Percentiles rank a stretch among this genome's conserved stretches.
Evolutionary conservation across 1,139 yeast genomes (phyloP).

Genomic region (Saccharomycopsis crataegensis): DNA sequence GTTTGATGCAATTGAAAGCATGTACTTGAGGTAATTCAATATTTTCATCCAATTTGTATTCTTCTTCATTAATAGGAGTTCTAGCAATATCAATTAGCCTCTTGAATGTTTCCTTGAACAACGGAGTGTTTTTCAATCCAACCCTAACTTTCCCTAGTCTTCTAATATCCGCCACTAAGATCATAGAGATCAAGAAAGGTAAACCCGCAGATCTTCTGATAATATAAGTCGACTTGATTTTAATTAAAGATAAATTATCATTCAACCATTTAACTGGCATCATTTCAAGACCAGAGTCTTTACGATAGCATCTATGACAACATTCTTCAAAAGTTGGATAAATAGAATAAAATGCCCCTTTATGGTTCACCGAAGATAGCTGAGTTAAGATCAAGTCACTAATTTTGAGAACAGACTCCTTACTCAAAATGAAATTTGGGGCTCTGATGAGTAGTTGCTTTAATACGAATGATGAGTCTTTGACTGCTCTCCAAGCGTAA

Average conservation of each 20-base stretch:
- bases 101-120: conserved; percentile 43
- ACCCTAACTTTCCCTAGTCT: background rate
- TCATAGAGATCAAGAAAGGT: conserved; percentile 70
- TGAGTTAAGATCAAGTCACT: conserved; percentile 59
- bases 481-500: conserved; percentile 80
- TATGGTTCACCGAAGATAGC: conserved; percentile 67
- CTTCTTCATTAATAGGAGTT: conserved; percentile 40
- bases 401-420: conserved; percentile 29
- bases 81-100: conserved; percentile 46
- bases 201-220: conserved; percentile 91
- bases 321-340: conserved; percentile 69
- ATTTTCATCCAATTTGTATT: conserved; percentile 32
- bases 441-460: conserved; percentile 32
- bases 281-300: conserved; percentile 25
- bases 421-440: conserved; percentile 24
- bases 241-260: conserved; percentile 44
- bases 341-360: conserved; percentile 87
- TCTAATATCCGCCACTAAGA: conserved; percentile 45
- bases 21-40: conserved; percentile 86
- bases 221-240: conserved; percentile 55
- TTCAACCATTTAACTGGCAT: conserved; percentile 51
- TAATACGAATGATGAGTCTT: conserved; percentile 59
- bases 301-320: conserved; percentile 42
- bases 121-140: conserved; percentile 25
- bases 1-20: conserved; percentile 79